phyloP scores from a whole-genome alignment of 441 rosid genomes.

The Geranium incanum region DNA sequence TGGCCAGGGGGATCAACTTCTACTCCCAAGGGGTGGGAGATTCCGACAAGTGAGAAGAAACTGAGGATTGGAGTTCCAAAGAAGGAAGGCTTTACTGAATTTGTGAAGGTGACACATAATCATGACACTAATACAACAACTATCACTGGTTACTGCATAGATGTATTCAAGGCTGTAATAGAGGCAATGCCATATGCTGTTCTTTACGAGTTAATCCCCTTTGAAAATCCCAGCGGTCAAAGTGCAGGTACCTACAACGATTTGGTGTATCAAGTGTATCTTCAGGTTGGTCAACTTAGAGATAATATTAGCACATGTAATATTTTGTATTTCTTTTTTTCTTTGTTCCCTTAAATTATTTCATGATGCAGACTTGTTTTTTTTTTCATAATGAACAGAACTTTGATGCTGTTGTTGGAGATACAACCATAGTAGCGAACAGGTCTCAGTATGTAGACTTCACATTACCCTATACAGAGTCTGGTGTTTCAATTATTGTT shows the following conservation, averaged over 20 bases:
- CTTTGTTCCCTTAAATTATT: too few relatives aligned
- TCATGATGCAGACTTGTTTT: not conserved
- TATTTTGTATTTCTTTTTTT: not conserved
- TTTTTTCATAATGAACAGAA: slow-evolving; percentile 21
- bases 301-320: too few relatives aligned
- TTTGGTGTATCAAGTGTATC: slow-evolving; percentile 34
- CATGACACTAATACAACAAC: not conserved
- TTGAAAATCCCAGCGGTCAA: slow-evolving; percentile 22
- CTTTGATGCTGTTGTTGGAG: slow-evolving; percentile 49
- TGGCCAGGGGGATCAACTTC: slow-evolving; percentile 52
- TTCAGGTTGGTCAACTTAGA: slow-evolving; percentile 27
- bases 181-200: slow-evolving; percentile 36
- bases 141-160: slow-evolving; percentile 40
- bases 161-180: slow-evolving; percentile 38
- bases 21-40: slow-evolving; percentile 50
- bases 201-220: slow-evolving; percentile 30
- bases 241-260: slow-evolving; percentile 31
- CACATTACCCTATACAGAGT: slow-evolving; percentile 45
- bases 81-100: slow-evolving; percentile 30
- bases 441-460: slow-evolving; percentile 47
- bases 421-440: slow-evolving; percentile 36
- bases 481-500: slow-evolving; percentile 45
- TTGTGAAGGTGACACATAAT: slow-evolving; percentile 33
- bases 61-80: slow-evolving; percentile 43
- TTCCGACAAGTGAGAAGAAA: slow-evolving; percentile 38